Evolutionary conservation across 1,284 basidiomycete species (phyloP), one percentile per base, ranked within the genome.

Genomic region (Ganoderma sinense): DNA sequence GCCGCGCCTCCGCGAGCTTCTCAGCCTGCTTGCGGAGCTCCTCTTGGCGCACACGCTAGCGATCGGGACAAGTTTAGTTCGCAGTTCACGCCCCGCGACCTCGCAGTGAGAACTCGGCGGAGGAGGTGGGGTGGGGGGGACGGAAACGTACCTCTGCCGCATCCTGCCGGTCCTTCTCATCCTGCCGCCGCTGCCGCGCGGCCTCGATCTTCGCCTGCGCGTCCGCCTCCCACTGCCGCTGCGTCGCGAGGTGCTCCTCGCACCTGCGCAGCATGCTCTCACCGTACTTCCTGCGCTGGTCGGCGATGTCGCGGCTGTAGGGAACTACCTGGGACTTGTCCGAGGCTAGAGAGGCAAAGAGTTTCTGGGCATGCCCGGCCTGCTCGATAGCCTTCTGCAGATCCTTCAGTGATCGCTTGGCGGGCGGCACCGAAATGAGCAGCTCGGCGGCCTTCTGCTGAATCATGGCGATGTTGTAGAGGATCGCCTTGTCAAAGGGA

Each of bases 391-490:
- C 94, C 55, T 84, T 84, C 73, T 93, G 86, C 56, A 98, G 85
- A 73, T 97, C 95, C 67, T 88, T 89, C 10, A 97, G 84, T 1
- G 91, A 90, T 23, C 97, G 90, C 78, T 95, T 95, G 18, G 89
- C 84, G 0, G 92, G 87, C 2, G 87, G 86, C 26, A 97, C 82
- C 1, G 89, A 86, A 71, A 96, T 90, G 62, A 98, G 82, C 83
- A 98, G 88, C 79, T 98, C 96, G 0, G 95, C 94, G 0, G 94
- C 92, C 81, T 97, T 97, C 80, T 98, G 97, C 80, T 97, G 91
- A 45, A 98, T 95, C 92, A 98, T 96, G 66, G 96, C 97, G 77
- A 98, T 94, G 80, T 98, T 98, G 83, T 97, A 98, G 55, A 94
- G 74, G 64, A 94, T 91, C 6, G 94, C 94, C 76, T 96, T 96